Percentiles rank a stretch among this genome's conserved stretches.
Conservation (phyloP, 192 early-diverging fungal species). For the Entomortierella beljakovae region DNA sequence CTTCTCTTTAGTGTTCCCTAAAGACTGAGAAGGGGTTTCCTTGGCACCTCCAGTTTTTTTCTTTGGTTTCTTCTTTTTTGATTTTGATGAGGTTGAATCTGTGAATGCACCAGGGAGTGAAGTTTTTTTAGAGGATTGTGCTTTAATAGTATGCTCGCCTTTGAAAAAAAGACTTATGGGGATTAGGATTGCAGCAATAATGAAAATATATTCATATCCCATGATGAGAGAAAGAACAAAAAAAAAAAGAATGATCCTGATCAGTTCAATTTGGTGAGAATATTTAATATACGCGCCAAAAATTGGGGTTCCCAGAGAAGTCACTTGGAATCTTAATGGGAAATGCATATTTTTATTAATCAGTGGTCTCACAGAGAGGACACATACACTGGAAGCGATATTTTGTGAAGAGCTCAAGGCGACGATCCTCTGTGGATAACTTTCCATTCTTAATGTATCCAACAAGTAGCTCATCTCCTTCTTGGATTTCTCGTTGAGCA, state of each 20-base stretch:
- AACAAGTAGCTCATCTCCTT: conserved; percentile 75
- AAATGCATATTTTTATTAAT: conserved; percentile 3
- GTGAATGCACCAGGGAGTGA: conserved; percentile 38
- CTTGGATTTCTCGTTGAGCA: conserved; percentile 66
- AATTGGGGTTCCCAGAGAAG: too few species aligned
- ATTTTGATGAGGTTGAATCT: conserved; percentile 18
- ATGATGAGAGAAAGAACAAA: conserved; percentile 6
- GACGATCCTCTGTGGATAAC: conserved; percentile 57
- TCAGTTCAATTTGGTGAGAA: not conserved
- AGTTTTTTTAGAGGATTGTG: conserved; percentile 10
- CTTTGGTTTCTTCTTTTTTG: conserved; percentile 52
- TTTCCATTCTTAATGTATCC: conserved; percentile 65
- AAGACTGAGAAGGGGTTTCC: not conserved
- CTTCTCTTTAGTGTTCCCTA: not conserved
- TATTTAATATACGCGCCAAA: too few species aligned
- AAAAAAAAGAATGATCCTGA: not conserved
- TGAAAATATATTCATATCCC: conserved; percentile 48
- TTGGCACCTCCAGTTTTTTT: conserved; percentile 27
- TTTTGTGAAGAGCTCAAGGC: conserved; percentile 68
- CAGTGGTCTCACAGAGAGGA: conserved; percentile 58
- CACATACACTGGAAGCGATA: conserved; percentile 71
- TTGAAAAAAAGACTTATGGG: conserved; percentile 42
- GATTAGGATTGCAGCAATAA: conserved; percentile 38
- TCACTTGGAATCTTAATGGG: too few species aligned
- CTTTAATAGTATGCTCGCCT: conserved; percentile 1